These are phyloP conservation scores for Talaromyces thailandensis DNA, from an alignment of 495 filamentous ascomycete species.

Conservation along the genomic window DNA sequence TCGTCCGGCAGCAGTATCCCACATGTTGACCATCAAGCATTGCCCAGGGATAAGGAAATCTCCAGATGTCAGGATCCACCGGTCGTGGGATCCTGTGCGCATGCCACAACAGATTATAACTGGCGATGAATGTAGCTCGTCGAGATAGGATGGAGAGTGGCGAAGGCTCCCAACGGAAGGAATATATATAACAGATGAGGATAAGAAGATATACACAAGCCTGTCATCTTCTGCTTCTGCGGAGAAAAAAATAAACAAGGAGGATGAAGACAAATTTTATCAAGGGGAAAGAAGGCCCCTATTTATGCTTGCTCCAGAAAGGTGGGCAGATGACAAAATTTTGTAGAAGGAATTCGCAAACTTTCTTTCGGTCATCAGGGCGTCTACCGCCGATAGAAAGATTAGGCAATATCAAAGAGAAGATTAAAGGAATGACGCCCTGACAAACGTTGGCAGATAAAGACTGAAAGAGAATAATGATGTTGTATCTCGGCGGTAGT, in stretches of 20 bases:
- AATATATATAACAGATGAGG: neutral
- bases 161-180: neutral
- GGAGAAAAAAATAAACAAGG: too few relatives aligned
- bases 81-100: neutral
- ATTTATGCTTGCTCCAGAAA: neutral
- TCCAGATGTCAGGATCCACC: neutral
- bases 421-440: neutral
- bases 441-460: neutral
- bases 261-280: neutral
- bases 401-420: neutral
- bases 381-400: neutral
- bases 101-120: neutral
- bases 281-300: neutral
- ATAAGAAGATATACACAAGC: neutral
- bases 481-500: neutral
- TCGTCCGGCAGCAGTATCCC: too few relatives aligned
- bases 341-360: neutral
- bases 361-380: neutral
- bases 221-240: neutral
- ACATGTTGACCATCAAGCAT: too few relatives aligned
- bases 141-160: neutral
- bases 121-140: neutral
- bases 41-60: too few relatives aligned
- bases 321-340: neutral
- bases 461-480: neutral